phyloP scores from a whole-genome alignment of 2,329 filamentous ascomycete genomes.

The Epichloe scottii region DNA sequence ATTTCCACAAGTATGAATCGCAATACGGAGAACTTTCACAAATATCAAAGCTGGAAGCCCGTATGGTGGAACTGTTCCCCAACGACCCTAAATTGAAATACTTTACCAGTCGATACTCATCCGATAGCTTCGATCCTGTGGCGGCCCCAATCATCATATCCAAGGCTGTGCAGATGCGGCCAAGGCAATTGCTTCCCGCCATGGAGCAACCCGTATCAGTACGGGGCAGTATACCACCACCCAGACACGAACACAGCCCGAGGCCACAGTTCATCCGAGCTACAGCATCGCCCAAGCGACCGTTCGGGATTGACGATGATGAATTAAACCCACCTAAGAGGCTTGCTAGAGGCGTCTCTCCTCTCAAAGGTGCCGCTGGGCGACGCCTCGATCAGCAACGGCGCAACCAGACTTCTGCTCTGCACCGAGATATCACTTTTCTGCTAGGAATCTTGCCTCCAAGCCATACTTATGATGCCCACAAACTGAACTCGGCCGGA shows the following conservation, averaged over 20 bases:
- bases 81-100: constrained; percentile 65
- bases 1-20: constrained; percentile 92
- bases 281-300: constrained; percentile 47
- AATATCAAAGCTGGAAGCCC: constrained; percentile 77
- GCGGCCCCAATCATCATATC: constrained; percentile 74
- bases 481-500: constrained; percentile 55
- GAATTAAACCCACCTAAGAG: constrained; percentile 69
- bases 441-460: constrained; percentile 62
- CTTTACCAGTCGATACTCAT: constrained; percentile 66
- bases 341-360: constrained; percentile 77
- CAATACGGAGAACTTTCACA: constrained; percentile 87
- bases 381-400: constrained; percentile 71
- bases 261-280: constrained; percentile 33
- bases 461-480: constrained; percentile 57
- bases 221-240: constrained; percentile 31
- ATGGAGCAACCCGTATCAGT: constrained; percentile 38
- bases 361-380: constrained; percentile 80
- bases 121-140: constrained; percentile 65
- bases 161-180: constrained; percentile 61
- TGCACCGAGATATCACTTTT: constrained; percentile 58
- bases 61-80: constrained; percentile 90
- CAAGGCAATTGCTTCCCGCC: constrained; percentile 42
- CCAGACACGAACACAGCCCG: constrained; percentile 29
- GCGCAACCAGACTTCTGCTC: constrained; percentile 48
- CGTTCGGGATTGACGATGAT: constrained; percentile 57